A percentile compares a stretch with the other conserved stretches of the same genome.
Evolutionary conservation across 1,139 yeast species (phyloP).

Genomic region (Taphrina deformans): DNA sequence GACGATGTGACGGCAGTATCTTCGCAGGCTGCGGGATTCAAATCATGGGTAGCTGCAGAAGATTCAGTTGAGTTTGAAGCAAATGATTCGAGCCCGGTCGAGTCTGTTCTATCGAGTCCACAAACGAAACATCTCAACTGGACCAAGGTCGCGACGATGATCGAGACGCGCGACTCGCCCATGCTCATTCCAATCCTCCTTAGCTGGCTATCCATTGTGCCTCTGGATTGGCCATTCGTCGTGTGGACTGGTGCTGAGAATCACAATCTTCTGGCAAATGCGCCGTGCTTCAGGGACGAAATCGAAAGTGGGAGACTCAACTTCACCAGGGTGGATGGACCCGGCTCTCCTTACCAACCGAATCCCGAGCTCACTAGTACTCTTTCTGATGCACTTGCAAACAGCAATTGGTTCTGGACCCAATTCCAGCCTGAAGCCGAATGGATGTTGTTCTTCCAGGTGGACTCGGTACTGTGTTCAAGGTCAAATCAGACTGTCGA

Average conservation of each 20-base stretch:
- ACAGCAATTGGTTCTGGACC: slow-evolving; percentile 28
- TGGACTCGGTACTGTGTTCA: slow-evolving; percentile 18
- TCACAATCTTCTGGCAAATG: background rate
- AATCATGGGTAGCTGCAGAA: background rate
- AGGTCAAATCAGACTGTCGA: slow-evolving; percentile 17
- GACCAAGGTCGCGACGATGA: slow-evolving; percentile 30
- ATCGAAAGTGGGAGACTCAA: slow-evolving; percentile 7
- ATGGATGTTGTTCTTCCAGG: slow-evolving; percentile 32
- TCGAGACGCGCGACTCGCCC: slow-evolving; percentile 30
- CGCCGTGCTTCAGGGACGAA: slow-evolving; percentile 1
- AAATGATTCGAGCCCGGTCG: too few species aligned
- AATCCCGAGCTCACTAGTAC: background rate
- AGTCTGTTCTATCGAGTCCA: background rate
- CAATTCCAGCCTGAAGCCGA: slow-evolving; percentile 23
- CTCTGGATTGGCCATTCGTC: slow-evolving; percentile 29
- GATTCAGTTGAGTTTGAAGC: background rate
- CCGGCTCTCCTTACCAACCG: slow-evolving; percentile 10
- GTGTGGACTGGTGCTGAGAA: slow-evolving; percentile 16
- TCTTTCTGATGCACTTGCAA: slow-evolving; percentile 4
- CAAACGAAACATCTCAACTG: slow-evolving; percentile 1
- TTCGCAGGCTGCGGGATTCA: background rate
- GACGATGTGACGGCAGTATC: background rate
- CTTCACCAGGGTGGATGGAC: background rate
- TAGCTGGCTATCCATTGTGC: slow-evolving; percentile 28
- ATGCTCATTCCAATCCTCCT: slow-evolving; percentile 16